Base-by-base conservation (phyloP, 2,329 filamentous ascomycete species). In the Helicocarpus griseus region DNA sequence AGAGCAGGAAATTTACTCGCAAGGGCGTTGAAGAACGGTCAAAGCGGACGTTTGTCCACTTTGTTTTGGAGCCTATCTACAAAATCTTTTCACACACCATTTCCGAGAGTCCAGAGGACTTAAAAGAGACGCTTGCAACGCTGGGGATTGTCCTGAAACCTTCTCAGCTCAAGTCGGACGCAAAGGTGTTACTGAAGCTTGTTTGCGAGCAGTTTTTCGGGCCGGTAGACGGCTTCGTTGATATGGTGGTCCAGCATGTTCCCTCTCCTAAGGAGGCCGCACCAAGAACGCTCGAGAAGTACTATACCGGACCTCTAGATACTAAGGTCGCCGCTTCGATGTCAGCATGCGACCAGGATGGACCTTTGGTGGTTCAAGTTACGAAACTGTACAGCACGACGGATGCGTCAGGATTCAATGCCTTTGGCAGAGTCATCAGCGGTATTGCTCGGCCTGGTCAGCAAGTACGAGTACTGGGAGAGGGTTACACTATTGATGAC, bases 181-280 rank as follows among this genome's bases (percentile, higher is more conserved):
- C 93, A 4, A 93, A 87, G 60, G 85, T 90, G 35, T 78, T 98
- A 14, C 77, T 98, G 52, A 90, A 87, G 63, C 73, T 94, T 48
- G 90, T 95, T 5, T 97, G 91, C 67, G 86, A 89, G 65, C 89
- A 95, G 64, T 98, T 97, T 72, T 98, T 98, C 62, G 93, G 93
- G 0, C 82, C 87, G 7, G 87, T 89, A 1, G 83, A 80, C 17
- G 90, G 89, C 0, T 95, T 98, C 60, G 90, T 97, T 36, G 93
- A 98, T 66, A 97, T 98, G 93, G 73, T 97, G 53, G 81, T 90
- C 8, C 77, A 87, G 58, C 90, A 98, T 67, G 75, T 97, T 47
- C 93, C 93, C 2, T 95, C 91, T 5, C 91, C 93, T 0, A 74
- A 83, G 1, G 85, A 87, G 54, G 89, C 87, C 4, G 85, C 89